These are phyloP conservation scores for Tilletia walkeri DNA, from an alignment of 1,284 basidiomycete species.

Conservation along the genomic window DNA sequence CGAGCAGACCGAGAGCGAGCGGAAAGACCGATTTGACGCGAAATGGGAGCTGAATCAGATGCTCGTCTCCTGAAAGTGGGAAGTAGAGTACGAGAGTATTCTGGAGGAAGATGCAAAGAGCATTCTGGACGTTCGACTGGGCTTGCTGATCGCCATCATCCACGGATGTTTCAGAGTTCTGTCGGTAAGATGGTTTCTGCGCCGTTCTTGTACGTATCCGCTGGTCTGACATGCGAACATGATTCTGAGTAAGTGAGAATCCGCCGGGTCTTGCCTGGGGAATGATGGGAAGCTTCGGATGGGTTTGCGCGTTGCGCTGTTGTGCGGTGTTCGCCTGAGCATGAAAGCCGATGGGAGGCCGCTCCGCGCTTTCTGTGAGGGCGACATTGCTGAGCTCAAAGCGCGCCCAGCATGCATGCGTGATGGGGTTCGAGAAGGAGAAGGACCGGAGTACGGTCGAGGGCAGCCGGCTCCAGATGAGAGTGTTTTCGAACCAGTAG, in stretches of 20 bases:
- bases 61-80: constrained; percentile 36
- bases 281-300: constrained; percentile 13
- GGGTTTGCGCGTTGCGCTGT: neutral
- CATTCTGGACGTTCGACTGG: constrained; percentile 22
- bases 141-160: constrained; percentile 15
- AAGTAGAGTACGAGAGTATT: constrained; percentile 40
- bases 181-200: neutral
- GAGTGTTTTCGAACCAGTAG: constrained; percentile 29
- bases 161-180: neutral
- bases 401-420: constrained; percentile 43
- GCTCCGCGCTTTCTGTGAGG: neutral
- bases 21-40: constrained; percentile 35
- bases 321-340: neutral
- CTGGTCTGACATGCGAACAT: constrained; percentile 16
- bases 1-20: constrained; percentile 35
- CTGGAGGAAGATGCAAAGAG: constrained; percentile 45
- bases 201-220: neutral
- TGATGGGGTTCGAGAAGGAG: constrained; percentile 30
- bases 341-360: neutral
- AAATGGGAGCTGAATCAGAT: constrained; percentile 37
- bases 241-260: neutral
- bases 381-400: constrained; percentile 19
- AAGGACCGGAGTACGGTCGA: constrained; percentile 33
- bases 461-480: constrained; percentile 37
- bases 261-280: constrained; percentile 16